Percentiles rank a stretch among this genome's conserved stretches.
phyloP scores from a whole-genome alignment of 352 stramenopile genomes.

The Pythium dissimile region DNA sequence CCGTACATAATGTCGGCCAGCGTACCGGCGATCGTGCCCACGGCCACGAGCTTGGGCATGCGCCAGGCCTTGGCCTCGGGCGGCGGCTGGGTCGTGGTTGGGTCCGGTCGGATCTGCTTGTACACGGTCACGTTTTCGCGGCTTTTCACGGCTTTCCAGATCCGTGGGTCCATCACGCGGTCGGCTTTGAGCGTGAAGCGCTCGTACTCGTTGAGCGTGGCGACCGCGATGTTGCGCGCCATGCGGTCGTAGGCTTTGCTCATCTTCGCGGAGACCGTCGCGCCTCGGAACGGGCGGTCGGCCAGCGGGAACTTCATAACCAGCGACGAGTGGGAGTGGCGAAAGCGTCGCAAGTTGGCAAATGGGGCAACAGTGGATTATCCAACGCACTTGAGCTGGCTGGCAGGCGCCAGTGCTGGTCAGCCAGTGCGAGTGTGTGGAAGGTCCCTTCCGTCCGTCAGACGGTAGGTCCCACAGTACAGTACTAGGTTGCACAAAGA shows the following conservation, averaged over 20 bases:
- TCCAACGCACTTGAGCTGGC: too few species aligned
- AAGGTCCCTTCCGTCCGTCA: too few species aligned
- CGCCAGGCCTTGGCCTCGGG: conserved; percentile 43
- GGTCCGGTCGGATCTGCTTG: conserved; percentile 13
- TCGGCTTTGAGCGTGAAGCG: conserved; percentile 26
- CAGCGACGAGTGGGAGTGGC: too few species aligned
- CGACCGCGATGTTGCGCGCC: conserved; percentile 27
- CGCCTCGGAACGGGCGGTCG: conserved; percentile 17
- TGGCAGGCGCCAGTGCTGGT: too few species aligned
- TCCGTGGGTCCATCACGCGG: conserved; percentile 27
- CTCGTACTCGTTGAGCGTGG: conserved; percentile 30
- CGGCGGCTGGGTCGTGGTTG: conserved; percentile 31
- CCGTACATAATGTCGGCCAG: conserved; percentile 63
- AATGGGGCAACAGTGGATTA: too few species aligned
- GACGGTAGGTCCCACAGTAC: too few species aligned
- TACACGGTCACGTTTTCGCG: conserved; percentile 32
- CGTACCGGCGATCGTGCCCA: conserved; percentile 39
- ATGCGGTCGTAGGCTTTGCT: conserved; percentile 34
- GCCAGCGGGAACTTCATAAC: conserved; percentile 12
- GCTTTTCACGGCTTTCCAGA: conserved; percentile 39
- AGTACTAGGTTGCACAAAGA: too few species aligned
- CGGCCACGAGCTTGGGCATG: conserved; percentile 40
- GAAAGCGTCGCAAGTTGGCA: too few species aligned
- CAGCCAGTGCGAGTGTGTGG: too few species aligned
- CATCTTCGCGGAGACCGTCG: conserved; percentile 30